Percentiles rank a stretch among this genome's conserved stretches.
Evolutionary conservation across 768 basidiomycete species (phyloP).

Genomic region (Lentinus tigrinus): DNA sequence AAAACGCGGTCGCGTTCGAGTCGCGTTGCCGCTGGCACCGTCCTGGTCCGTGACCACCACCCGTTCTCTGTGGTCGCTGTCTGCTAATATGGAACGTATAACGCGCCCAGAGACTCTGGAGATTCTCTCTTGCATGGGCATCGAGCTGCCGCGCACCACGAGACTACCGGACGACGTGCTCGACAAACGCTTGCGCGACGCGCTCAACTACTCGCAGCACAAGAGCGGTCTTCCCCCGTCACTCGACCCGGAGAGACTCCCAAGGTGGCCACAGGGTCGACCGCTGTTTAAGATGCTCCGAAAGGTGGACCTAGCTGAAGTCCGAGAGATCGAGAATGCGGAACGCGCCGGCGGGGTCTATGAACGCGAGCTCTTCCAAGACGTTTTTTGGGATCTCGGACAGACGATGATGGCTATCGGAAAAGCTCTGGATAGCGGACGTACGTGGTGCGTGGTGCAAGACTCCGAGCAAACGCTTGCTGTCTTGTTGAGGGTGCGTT

Average conservation of each 20-base stretch:
- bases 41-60: no score
- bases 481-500: conserved; percentile 10
- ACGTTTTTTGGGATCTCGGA: conserved; percentile 14
- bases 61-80: no score
- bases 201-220: conserved; percentile 11
- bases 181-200: conserved; percentile 13
- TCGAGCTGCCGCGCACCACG: conserved; percentile 5
- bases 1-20: no score
- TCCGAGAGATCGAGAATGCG: neutral
- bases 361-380: neutral
- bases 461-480: conserved; percentile 6
- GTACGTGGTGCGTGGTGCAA: conserved; percentile 5
- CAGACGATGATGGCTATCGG: conserved; percentile 16
- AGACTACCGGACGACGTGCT: conserved; percentile 5
- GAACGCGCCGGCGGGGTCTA: neutral
- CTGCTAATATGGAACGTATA: neutral
- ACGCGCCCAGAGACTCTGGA: neutral
- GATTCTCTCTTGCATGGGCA: neutral
- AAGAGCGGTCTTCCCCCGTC: neutral
- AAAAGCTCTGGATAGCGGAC: conserved; percentile 7
- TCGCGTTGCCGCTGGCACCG: no score
- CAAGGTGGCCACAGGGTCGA: neutral
- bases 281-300: neutral
- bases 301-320: neutral
- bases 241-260: neutral